Base-by-base conservation (phyloP, 139 green algal species). In the Asterochloris sp. region DNA sequence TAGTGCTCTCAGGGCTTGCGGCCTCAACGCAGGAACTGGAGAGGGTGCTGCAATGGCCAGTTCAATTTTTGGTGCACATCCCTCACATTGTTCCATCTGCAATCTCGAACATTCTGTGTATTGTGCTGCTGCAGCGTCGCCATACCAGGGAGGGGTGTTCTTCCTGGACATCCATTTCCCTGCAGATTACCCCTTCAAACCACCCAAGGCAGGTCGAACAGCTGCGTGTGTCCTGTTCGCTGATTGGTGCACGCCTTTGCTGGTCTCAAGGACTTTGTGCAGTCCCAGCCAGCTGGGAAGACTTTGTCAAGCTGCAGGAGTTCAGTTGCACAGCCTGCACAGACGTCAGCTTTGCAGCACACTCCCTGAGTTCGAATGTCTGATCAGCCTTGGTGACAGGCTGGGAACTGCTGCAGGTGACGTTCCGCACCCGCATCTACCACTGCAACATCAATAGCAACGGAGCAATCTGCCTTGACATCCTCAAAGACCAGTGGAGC, bases 141-240 rank as follows among this genome's bases (percentile, higher is more conserved):
- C 96, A 0, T 99, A 99, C 74, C 75, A 89, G 2, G 94, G 92
- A 12, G 96, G 96, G 54, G 87, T 98, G 0, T 99, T 98, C 91
- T 99, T 99, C 80, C 87, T 99, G 0, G 96, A 98, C 83, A 98
- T 99, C 78, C 86, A 91, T 47, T 99, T 99, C 82, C 96, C 96
- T 12, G 78, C 90, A 27, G 96, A 99, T 86, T 99, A 99, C 86
- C 96, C 96, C 8, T 99, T 99, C 88, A 97, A 96, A 83, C 92
- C 96, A 0, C 96, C 96, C 15, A 98, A 98, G 90, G 94, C 96
- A 62, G 63, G 81, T 17, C 29, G 62, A 64, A 15, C 17, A 24
- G 38, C 13, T 38, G 24, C 12, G 11, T 0, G 0, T 23, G 13
- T 73, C 11, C 13, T 73, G 61, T 60, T 47, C 9, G 12, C 76